A percentile compares a stretch with the other conserved stretches of the same genome.
Conservation (phyloP, 768 basidiomycete genomes). For the Dictyophora rubrovolvata region DNA sequence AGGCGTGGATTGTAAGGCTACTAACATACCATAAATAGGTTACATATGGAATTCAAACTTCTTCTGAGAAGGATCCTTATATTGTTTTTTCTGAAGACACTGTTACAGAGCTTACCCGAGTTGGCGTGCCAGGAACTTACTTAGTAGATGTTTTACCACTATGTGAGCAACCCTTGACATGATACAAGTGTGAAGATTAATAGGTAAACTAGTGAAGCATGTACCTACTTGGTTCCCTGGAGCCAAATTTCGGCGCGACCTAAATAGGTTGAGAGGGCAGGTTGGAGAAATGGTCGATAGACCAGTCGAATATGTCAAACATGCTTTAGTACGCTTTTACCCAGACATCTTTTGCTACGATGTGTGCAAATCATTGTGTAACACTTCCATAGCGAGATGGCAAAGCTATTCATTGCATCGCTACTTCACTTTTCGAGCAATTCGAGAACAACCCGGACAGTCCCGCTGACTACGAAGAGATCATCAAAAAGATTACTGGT, state of each 20-base stretch:
- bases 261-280: not conserved
- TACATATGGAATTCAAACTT: conserved; percentile 12
- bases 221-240: conserved; percentile 15
- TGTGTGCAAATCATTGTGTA: not conserved
- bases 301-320: not conserved
- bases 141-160: conserved; percentile 10
- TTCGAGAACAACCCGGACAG: not conserved
- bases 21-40: conserved; percentile 8
- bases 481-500: not conserved
- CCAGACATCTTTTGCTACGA: not conserved
- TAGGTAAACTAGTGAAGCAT: conserved; percentile 11
- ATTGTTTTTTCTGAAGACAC: conserved; percentile 11
- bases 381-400: not conserved
- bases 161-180: not conserved
- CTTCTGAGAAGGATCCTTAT: conserved; percentile 10
- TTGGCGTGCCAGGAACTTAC: conserved; percentile 2
- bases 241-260: not conserved
- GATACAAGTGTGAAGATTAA: not conserved
- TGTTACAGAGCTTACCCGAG: not conserved
- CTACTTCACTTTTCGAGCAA: not conserved
- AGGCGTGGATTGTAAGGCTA: too few relatives aligned
- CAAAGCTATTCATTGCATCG: not conserved
- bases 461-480: not conserved
- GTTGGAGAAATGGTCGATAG: not conserved
- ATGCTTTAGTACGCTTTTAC: not conserved